Base-by-base conservation (phyloP, 139 green algal species). In the Chlorella sorokiniana region DNA sequence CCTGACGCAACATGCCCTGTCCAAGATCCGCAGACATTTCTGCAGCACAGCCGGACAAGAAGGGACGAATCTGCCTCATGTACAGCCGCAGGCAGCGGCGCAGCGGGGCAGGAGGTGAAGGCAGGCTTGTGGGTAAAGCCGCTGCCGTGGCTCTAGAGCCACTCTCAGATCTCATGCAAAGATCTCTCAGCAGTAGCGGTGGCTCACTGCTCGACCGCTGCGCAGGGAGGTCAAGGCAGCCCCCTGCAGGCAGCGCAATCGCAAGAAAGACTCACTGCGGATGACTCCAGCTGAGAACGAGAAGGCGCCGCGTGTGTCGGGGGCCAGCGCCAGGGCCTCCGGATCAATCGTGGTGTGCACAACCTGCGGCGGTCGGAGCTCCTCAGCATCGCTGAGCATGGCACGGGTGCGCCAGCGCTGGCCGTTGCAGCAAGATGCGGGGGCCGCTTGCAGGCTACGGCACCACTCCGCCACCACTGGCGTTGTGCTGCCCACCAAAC, bases 271-370 rank as follows among this genome's bases (percentile, higher is more conserved):
- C 72, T 67, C 37, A 80, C 73, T 67, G 23, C 73, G 52, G 10
- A 69, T 11, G 38, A 67, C 38, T 22, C 33, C 33, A 4, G 10
- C 4, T 3, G 73, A 69, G 40, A 70, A 80, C 4, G 73, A 23
- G 9, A 69, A 38, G 27, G 22, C 56, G 54, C 48, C 38, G 9
- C 54, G 56, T 10, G 27, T 33, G 1, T 72, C 52, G 2, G 71
- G 52, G 20, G 73, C 37, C 35, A 85, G 54, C 1, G 56, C 81
- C 56, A 82, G 25, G 9, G 70, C 81, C 23, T 75, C 81, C 7
- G 56, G 37, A 31, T 85, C 81, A 51, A 82, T 35, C 6, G 71
- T 71, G 25, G 41, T 42, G 45, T 81, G 81, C 8, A 31, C 16
- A 2, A 70, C 56, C 54, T 81, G 70, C 70, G 51, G 20, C 5